Evolutionary conservation across 176 grass and related monocot genomes (phyloP).

Genomic region (Triticum monococcum): DNA sequence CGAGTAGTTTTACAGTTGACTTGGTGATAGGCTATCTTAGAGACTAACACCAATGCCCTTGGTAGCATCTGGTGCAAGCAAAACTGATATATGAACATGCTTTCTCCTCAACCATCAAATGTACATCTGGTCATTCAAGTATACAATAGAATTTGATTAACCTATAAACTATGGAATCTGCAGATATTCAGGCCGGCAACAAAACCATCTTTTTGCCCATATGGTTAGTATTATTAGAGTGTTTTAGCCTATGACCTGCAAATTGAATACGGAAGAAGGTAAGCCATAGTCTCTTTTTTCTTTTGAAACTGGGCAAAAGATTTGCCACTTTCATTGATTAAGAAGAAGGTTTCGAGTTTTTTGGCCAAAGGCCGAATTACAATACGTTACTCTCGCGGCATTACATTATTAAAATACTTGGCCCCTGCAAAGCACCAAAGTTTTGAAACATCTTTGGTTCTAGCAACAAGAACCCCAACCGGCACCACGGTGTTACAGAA

Average conservation of each 20-base stretch:
- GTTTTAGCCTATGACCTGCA: slow-evolving; percentile 31
- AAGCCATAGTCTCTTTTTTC: not conserved
- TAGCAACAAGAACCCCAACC: too few relatives aligned
- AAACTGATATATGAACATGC: not conserved
- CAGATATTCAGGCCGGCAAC: too few relatives aligned
- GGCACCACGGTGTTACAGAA: too few relatives aligned
- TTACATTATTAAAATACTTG: too few relatives aligned
- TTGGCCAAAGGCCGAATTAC: too few relatives aligned
- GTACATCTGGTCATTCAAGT: not conserved
- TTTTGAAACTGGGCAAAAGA: too few relatives aligned
- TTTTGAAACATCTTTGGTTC: too few relatives aligned
- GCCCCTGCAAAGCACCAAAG: too few relatives aligned
- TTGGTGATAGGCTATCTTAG: not conserved
- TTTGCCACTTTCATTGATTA: too few relatives aligned
- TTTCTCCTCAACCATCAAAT: not conserved
- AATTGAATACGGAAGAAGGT: not conserved
- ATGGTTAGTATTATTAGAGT: not conserved
- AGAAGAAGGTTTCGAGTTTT: too few relatives aligned
- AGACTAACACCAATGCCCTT: not conserved
- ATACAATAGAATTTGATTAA: not conserved
- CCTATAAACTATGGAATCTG: not conserved
- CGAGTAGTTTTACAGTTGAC: not conserved
- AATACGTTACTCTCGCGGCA: too few relatives aligned
- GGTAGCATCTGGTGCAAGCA: not conserved
- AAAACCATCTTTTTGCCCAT: not conserved